Evolutionary conservation across 225 moss, liverwort and hornwort genomes (phyloP).

Genomic region (Rhytidiadelphus loreus): DNA sequence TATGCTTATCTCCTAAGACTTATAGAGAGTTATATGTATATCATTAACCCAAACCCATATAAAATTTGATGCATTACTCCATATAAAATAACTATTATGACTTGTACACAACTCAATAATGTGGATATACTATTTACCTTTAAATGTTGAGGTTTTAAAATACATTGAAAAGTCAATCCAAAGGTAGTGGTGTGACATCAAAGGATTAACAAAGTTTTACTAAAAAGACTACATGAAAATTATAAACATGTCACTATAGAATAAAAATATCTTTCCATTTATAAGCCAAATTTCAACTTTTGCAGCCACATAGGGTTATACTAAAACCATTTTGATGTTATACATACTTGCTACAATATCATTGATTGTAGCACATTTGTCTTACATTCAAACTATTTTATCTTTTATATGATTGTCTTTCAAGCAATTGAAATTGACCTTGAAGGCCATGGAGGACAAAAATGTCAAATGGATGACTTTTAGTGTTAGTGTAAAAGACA

Average conservation of each 20-base stretch:
- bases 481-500: fast-evolving
- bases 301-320: fast-evolving
- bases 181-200: background rate
- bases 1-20: fast-evolving
- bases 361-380: background rate
- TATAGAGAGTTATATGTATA: background rate
- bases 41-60: background rate
- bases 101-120: background rate
- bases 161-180: background rate
- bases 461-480: background rate
- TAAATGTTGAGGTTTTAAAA: background rate
- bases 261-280: background rate
- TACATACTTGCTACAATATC: background rate
- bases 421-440: background rate
- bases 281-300: background rate
- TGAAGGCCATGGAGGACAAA: fast-evolving
- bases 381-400: background rate
- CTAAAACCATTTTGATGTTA: background rate
- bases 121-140: background rate
- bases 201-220: background rate
- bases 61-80: background rate
- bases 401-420: background rate
- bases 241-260: background rate
- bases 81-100: background rate
- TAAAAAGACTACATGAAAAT: background rate